These are phyloP conservation scores for Iodosphaeria phyllophila DNA, from an alignment of 2,329 filamentous ascomycete species.

Conservation along the genomic window DNA sequence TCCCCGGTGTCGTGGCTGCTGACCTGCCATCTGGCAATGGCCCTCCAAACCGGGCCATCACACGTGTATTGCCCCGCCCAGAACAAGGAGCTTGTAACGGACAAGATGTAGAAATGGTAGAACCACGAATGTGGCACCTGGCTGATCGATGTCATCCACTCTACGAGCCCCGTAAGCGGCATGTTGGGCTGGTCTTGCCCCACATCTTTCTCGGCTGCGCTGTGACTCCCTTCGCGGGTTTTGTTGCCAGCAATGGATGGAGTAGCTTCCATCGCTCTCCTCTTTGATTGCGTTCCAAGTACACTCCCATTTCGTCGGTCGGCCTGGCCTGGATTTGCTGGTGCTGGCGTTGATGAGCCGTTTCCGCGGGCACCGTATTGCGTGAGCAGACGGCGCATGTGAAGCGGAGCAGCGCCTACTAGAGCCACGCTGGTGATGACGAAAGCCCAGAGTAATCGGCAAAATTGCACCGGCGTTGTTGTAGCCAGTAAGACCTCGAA, in stretches of 20 bases:
- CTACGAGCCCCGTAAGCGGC: constrained; percentile 14
- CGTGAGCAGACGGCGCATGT: constrained; percentile 23
- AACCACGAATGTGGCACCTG: constrained; percentile 83
- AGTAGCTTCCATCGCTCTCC: too few relatives aligned
- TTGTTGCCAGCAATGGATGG: too few relatives aligned
- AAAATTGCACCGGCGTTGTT: too few relatives aligned
- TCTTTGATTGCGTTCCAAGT: too few relatives aligned
- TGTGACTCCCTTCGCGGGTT: constrained; percentile 2
- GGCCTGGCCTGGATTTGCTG: too few relatives aligned
- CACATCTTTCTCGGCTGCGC: constrained; percentile 1
- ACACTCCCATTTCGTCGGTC: too few relatives aligned
- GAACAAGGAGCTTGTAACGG: constrained; percentile 48
- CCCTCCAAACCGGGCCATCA: constrained; percentile 32
- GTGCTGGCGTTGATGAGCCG: constrained; percentile 5
- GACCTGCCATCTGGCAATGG: constrained; percentile 21
- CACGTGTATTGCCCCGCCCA: constrained; percentile 50
- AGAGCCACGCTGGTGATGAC: too few relatives aligned
- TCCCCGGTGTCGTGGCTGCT: too few relatives aligned
- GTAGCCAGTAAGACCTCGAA: too few relatives aligned
- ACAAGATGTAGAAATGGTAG: constrained; percentile 66
- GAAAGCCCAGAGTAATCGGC: too few relatives aligned
- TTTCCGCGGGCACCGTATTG: constrained; percentile 32
- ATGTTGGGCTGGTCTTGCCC: constrained; percentile 2
- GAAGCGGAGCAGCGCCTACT: too few relatives aligned
- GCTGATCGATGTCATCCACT: constrained; percentile 18